These are phyloP conservation scores for Sporisorium iseilematis-ciliati DNA, from an alignment of 1,284 basidiomycete genomes.

Conservation along the genomic window DNA sequence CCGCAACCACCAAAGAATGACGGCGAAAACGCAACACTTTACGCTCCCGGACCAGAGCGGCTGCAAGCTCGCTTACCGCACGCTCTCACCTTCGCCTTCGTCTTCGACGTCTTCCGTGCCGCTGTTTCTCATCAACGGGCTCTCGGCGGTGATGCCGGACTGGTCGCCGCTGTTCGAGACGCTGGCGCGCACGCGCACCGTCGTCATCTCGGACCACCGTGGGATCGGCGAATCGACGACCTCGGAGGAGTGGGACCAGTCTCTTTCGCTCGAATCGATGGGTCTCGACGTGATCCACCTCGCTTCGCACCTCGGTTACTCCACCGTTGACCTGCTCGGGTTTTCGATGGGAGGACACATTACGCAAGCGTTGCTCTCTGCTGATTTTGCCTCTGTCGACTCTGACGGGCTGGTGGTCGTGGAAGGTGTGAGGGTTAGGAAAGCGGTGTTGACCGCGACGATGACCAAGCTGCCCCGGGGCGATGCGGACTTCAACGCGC, in stretches of 20 bases:
- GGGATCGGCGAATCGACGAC: slow-evolving; percentile 59
- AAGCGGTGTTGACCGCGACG: slow-evolving; percentile 59
- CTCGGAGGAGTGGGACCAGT: slow-evolving; percentile 49
- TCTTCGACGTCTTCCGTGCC: slow-evolving; percentile 15
- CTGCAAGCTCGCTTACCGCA: slow-evolving; percentile 46
- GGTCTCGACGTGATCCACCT: slow-evolving; percentile 59
- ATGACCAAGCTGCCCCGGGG: slow-evolving; percentile 64
- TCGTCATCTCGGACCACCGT: slow-evolving; percentile 64
- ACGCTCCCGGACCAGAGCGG: slow-evolving; percentile 17
- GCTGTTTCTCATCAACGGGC: slow-evolving; percentile 63
- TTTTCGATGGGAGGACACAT: slow-evolving; percentile 68
- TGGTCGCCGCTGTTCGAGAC: slow-evolving; percentile 60
- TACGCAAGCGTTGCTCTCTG: slow-evolving; percentile 54
- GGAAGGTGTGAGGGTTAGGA: slow-evolving; percentile 44
- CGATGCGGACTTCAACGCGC: slow-evolving; percentile 42
- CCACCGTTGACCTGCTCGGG: slow-evolving; percentile 56
- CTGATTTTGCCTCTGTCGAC: background rate
- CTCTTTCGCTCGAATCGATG: slow-evolving; percentile 57
- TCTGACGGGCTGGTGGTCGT: slow-evolving; percentile 8
- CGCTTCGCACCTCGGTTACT: slow-evolving; percentile 37
- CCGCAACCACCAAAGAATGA: background rate
- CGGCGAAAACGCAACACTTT: slow-evolving; percentile 17
- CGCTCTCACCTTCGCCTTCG: slow-evolving; percentile 14
- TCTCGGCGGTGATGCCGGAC: slow-evolving; percentile 65
- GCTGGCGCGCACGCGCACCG: slow-evolving; percentile 41